phyloP scores from a whole-genome alignment of 352 stramenopile species.

The Albugo laibachii region DNA sequence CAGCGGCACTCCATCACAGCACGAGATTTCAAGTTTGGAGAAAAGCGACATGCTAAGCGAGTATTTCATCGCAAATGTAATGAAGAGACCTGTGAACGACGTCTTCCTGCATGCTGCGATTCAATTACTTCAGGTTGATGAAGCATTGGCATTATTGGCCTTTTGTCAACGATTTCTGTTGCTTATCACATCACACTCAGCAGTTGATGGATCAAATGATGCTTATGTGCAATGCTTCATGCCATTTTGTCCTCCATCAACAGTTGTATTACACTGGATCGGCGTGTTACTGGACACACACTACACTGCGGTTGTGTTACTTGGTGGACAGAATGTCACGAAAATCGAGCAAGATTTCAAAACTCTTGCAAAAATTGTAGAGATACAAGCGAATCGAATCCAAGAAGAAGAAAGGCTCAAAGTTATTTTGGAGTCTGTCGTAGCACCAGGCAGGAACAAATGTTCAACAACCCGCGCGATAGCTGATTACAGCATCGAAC shows the following conservation, averaged over 20 bases:
- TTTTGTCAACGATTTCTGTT: conserved; percentile 53
- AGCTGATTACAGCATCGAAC: conserved; percentile 60
- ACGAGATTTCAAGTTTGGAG: conserved; percentile 1
- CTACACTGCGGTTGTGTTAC: conserved; percentile 38
- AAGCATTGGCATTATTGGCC: conserved; percentile 44
- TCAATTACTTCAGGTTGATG: conserved; percentile 35
- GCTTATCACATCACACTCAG: conserved; percentile 3
- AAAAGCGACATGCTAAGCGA: conserved; percentile 9
- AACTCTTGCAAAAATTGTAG: conserved; percentile 20
- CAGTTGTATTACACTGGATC: conserved; percentile 38
- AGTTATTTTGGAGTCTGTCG: conserved; percentile 20
- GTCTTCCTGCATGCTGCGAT: conserved; percentile 69
- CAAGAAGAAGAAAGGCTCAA: conserved; percentile 47
- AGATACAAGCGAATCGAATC: conserved; percentile 26
- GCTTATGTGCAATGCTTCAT: neutral
- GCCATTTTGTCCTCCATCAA: conserved; percentile 7
- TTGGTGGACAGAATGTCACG: conserved; percentile 20
- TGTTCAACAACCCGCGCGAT: conserved; percentile 29
- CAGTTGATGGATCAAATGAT: conserved; percentile 5
- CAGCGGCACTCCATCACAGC: neutral
- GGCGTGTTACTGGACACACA: conserved; percentile 53
- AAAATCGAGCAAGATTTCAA: conserved; percentile 6
- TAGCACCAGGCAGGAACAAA: conserved; percentile 2
- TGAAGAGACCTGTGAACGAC: conserved; percentile 35
- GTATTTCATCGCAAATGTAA: conserved; percentile 29